phyloP scores from a whole-genome alignment of 2,329 filamentous ascomycete genomes.

The Blastomyces gilchristii region DNA sequence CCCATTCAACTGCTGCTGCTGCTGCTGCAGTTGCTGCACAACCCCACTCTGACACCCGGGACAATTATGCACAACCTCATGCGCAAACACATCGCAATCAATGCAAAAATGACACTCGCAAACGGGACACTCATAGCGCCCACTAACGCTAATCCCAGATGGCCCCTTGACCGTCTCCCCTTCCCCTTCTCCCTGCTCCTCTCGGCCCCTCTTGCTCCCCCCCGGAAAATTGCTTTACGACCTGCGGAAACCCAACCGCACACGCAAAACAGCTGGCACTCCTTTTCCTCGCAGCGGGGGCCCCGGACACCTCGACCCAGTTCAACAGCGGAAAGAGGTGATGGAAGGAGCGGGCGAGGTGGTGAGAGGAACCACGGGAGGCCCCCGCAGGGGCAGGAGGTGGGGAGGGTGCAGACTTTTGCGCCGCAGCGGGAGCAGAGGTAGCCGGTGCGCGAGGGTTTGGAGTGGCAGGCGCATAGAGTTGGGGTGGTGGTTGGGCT shows the following conservation, averaged over 20 bases:
- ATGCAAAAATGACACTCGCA: constrained; percentile 92
- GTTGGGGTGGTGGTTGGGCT: constrained; percentile 51
- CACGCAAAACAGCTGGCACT: constrained; percentile 69
- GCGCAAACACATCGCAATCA: constrained; percentile 91
- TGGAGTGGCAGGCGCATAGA: constrained; percentile 84
- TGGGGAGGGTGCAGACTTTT: constrained; percentile 81
- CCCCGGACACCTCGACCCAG: constrained; percentile 85
- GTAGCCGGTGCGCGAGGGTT: constrained; percentile 74
- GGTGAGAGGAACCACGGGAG: too few species aligned
- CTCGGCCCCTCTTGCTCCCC: constrained; percentile 15
- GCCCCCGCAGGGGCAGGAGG: constrained; percentile 87
- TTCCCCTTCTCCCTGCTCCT: too few species aligned
- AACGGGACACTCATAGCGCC: constrained; percentile 78
- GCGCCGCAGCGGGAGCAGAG: constrained; percentile 77
- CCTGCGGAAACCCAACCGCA: constrained; percentile 56
- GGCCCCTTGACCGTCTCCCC: constrained; percentile 36
- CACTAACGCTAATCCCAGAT: constrained; percentile 63
- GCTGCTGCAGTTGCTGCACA: neutral
- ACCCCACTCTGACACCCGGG: constrained; percentile 62
- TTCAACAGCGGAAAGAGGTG: constrained; percentile 83
- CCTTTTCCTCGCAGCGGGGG: constrained; percentile 51
- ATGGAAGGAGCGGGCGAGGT: constrained; percentile 85
- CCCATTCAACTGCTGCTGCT: constrained; percentile 1
- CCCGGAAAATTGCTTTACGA: constrained; percentile 24
- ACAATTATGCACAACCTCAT: constrained; percentile 92